These are phyloP conservation scores for Bipolaris zeicola DNA, from an alignment of 2,329 filamentous ascomycete species.

Conservation along the genomic window DNA sequence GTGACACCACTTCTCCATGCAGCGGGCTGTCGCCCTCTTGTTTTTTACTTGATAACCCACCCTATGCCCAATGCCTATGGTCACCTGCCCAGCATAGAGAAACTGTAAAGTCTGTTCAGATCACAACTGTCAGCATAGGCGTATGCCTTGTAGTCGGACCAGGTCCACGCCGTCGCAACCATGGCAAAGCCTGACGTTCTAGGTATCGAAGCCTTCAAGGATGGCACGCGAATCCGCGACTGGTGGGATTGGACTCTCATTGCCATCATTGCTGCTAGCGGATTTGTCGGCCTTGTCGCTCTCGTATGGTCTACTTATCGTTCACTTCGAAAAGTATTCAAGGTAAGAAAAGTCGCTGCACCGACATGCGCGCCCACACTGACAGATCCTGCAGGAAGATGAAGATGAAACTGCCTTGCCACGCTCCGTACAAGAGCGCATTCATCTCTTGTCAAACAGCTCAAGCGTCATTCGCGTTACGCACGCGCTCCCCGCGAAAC, in stretches of 20 bases:
- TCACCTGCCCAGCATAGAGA: neutral
- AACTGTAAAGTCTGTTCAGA: neutral
- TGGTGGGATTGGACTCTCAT: constrained; percentile 46
- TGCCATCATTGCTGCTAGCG: constrained; percentile 40
- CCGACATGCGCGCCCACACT: constrained; percentile 4
- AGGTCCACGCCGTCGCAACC: neutral
- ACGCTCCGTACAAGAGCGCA: constrained; percentile 37
- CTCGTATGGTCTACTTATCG: constrained; percentile 35
- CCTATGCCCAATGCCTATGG: neutral
- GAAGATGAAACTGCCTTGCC: constrained; percentile 26
- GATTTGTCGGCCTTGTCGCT: constrained; percentile 31
- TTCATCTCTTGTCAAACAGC: constrained; percentile 33
- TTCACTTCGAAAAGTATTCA: constrained; percentile 25
- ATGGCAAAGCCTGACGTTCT: constrained; percentile 28
- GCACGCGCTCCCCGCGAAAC: constrained; percentile 32
- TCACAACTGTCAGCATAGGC: neutral
- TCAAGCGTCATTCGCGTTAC: constrained; percentile 27
- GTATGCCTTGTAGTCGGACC: neutral
- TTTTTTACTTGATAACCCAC: constrained; percentile 4
- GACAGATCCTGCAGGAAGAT: constrained; percentile 21
- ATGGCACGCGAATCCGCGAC: constrained; percentile 24
- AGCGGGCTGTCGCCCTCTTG: constrained; percentile 12
- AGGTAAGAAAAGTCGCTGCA: constrained; percentile 22
- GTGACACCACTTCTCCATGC: constrained; percentile 24
- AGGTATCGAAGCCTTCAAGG: constrained; percentile 38